A percentile compares a stretch with the other conserved stretches of the same genome.
These are phyloP conservation scores for Hansenula sp. DNA, from an alignment of 1,139 yeast genomes.

Conservation along the genomic window DNA sequence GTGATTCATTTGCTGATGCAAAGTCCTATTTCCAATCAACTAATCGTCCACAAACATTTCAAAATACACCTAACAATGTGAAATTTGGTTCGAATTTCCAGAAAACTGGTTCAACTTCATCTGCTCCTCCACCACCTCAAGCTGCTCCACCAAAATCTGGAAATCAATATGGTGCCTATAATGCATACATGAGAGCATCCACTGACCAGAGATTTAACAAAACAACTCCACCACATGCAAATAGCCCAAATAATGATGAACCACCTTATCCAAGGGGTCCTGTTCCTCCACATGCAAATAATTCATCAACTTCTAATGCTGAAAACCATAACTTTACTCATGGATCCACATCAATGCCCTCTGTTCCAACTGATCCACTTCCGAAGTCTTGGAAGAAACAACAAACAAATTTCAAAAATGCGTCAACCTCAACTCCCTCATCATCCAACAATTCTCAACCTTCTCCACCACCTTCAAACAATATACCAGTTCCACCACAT, in stretches of 20 bases:
- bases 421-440: background rate
- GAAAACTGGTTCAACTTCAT: background rate
- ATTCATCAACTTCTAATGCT: background rate
- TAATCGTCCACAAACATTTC: background rate
- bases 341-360: background rate
- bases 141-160: too few species aligned
- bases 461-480: background rate
- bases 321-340: background rate
- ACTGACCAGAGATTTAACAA: too few species aligned
- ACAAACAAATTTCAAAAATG: constrained; percentile 2
- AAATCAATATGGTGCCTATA: too few species aligned
- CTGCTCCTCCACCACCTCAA: background rate
- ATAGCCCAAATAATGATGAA: background rate
- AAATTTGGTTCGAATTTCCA: background rate
- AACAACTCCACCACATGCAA: background rate
- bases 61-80: background rate
- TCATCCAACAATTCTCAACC: background rate
- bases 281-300: background rate
- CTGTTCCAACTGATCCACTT: background rate
- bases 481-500: background rate
- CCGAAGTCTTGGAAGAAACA: constrained; percentile 9
- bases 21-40: background rate
- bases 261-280: background rate
- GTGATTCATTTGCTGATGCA: background rate
- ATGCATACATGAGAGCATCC: too few species aligned